A percentile compares a stretch with the other conserved stretches of the same genome.
phyloP scores from a whole-genome alignment of 1,284 basidiomycete species.

The Austropuccinia psidii region DNA sequence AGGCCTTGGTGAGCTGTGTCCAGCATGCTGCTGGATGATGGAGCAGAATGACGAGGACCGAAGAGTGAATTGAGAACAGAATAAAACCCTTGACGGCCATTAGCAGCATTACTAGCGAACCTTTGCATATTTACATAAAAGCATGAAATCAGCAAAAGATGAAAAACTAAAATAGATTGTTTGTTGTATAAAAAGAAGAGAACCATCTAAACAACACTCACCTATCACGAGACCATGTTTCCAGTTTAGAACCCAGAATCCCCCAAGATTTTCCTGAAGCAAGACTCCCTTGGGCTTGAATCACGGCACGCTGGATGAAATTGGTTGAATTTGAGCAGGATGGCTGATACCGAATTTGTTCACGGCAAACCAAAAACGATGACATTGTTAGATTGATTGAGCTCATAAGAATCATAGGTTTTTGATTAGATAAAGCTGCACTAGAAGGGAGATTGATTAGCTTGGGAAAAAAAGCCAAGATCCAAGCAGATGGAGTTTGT shows the following conservation, averaged over 20 bases:
- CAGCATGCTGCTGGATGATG: too few relatives aligned
- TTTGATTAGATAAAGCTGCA: not conserved
- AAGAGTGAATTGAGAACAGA: not conserved
- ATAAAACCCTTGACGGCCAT: constrained; percentile 19
- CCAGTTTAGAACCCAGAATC: constrained; percentile 4
- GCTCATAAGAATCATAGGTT: constrained; percentile 31
- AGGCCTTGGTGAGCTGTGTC: too few relatives aligned
- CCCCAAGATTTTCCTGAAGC: constrained; percentile 25
- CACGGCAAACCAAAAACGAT: constrained; percentile 19
- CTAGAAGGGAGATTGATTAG: not conserved
- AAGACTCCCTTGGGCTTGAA: constrained; percentile 23
- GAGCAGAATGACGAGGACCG: not conserved
- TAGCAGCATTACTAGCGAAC: constrained; percentile 16
- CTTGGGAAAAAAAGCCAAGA: not conserved
- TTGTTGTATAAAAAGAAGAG: too few relatives aligned
- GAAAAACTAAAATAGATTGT: too few relatives aligned
- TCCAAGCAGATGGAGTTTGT: not conserved
- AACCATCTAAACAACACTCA: too few relatives aligned
- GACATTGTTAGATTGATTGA: constrained; percentile 35
- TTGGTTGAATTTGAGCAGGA: not conserved
- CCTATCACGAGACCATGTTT: constrained; percentile 30
- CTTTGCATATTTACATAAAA: not conserved
- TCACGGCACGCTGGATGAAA: constrained; percentile 29
- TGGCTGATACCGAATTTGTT: constrained; percentile 25
- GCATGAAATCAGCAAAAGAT: not conserved